Conservation (phyloP, 2,329 filamentous ascomycete genomes). For the Cladosporium sp. region DNA sequence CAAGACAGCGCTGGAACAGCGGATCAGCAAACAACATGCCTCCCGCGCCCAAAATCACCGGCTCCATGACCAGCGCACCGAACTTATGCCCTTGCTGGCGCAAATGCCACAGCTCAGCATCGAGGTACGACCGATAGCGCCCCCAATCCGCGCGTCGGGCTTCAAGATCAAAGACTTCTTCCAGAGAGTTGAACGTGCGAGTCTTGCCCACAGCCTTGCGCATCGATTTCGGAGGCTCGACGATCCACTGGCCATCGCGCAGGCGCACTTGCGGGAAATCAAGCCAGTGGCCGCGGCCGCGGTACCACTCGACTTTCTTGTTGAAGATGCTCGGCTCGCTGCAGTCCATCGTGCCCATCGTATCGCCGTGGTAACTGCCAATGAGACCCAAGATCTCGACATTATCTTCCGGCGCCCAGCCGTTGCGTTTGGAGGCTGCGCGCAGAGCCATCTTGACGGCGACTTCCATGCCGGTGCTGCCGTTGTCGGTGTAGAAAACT, state of each 20-base stretch:
- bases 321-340: constrained; percentile 78
- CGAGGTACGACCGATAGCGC: constrained; percentile 65
- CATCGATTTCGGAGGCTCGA: constrained; percentile 55
- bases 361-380: constrained; percentile 84
- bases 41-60: constrained; percentile 76
- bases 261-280: constrained; percentile 74
- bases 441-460: constrained; percentile 82
- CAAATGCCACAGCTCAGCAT: constrained; percentile 55
- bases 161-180: constrained; percentile 40
- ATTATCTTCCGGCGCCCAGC: constrained; percentile 58
- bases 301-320: constrained; percentile 83
- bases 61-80: constrained; percentile 78
- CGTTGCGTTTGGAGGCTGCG: constrained; percentile 61
- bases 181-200: constrained; percentile 37
- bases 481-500: constrained; percentile 82
- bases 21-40: constrained; percentile 86
- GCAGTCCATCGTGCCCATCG: constrained; percentile 85
- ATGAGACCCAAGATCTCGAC: constrained; percentile 70
- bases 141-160: constrained; percentile 45
- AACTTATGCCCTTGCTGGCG: constrained; percentile 62
- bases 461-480: constrained; percentile 81
- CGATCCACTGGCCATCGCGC: constrained; percentile 65
- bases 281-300: constrained; percentile 76
- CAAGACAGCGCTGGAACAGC: constrained; percentile 73
- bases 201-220: constrained; percentile 11